Conservation (phyloP, 2,329 filamentous ascomycete genomes). For the Aspergillus proliferans region DNA sequence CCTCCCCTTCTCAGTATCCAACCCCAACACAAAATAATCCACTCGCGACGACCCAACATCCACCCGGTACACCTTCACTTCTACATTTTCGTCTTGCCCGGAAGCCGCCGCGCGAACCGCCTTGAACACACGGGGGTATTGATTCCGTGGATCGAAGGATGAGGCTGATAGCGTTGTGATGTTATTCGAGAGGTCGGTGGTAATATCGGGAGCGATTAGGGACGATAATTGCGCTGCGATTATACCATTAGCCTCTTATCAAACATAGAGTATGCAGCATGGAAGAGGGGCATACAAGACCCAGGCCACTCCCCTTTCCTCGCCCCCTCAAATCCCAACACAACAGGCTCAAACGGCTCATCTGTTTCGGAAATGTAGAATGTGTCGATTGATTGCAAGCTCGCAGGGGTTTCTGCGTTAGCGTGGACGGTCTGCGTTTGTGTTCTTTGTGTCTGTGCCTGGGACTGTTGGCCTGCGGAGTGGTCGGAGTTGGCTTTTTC, state of each 20-base stretch:
- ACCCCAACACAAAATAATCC: slow-evolving; percentile 74
- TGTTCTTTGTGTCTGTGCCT: slow-evolving; percentile 16
- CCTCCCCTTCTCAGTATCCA: slow-evolving; percentile 53
- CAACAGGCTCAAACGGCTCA: slow-evolving; percentile 75
- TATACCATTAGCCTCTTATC: slow-evolving; percentile 1
- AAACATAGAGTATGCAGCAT: not conserved
- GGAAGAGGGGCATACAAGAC: slow-evolving; percentile 19
- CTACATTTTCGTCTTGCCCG: slow-evolving; percentile 35
- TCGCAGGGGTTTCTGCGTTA: slow-evolving; percentile 54
- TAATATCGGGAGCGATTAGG: slow-evolving; percentile 45
- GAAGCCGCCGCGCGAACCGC: slow-evolving; percentile 51
- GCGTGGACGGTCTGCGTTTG: slow-evolving; percentile 36
- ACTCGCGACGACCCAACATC: slow-evolving; percentile 55
- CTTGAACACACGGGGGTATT: slow-evolving; percentile 50
- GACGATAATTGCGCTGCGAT: slow-evolving; percentile 63
- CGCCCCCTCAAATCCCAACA: slow-evolving; percentile 50
- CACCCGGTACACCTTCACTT: slow-evolving; percentile 70
- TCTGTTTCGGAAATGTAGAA: slow-evolving; percentile 78
- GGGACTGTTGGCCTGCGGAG: slow-evolving; percentile 22
- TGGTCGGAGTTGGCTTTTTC: slow-evolving; percentile 76
- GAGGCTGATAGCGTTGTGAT: slow-evolving; percentile 61
- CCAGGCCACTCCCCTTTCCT: slow-evolving; percentile 28
- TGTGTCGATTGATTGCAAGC: slow-evolving; percentile 51
- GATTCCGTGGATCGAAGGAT: slow-evolving; percentile 66
- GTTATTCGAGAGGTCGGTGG: slow-evolving; percentile 19